Evolutionary conservation across 1,139 yeast species (phyloP).

Genomic region (Sugiyamaella castrensis): DNA sequence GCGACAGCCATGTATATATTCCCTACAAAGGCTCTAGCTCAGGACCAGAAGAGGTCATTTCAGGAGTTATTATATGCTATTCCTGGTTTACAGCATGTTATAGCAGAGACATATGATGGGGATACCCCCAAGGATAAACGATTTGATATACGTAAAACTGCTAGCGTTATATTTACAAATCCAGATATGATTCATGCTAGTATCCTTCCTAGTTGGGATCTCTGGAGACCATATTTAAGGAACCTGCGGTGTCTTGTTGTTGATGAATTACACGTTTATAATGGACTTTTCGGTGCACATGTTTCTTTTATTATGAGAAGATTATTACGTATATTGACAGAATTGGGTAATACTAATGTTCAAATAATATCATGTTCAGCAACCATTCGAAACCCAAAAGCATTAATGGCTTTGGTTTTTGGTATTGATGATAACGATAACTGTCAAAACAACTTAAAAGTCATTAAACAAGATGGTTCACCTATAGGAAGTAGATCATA

Average conservation of each 20-base stretch:
- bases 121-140: constrained; percentile 69
- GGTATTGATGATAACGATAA: constrained; percentile 46
- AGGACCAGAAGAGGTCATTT: constrained; percentile 85
- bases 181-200: constrained; percentile 93
- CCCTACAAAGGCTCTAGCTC: constrained; percentile 97
- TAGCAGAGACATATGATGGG: constrained; percentile 86
- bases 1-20: constrained; percentile 83
- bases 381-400: constrained; percentile 68
- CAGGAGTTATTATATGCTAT: constrained; percentile 48
- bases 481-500: constrained; percentile 75
- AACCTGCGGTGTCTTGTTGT: constrained; percentile 72
- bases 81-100: constrained; percentile 34
- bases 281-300: constrained; percentile 88
- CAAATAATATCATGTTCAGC: constrained; percentile 91
- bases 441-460: constrained; percentile 36
- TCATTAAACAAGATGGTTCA: constrained; percentile 77
- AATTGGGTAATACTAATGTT: constrained; percentile 50
- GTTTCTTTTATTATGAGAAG: constrained; percentile 84
- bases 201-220: constrained; percentile 55
- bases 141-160: constrained; percentile 51
- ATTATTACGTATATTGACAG: constrained; percentile 56
- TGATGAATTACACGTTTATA: constrained; percentile 84
- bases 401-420: constrained; percentile 70
- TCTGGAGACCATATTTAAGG: constrained; percentile 66
- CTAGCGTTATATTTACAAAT: constrained; percentile 83